Base-by-base conservation (phyloP, 768 basidiomycete genomes). In the Gelatoporia subvermispora region DNA sequence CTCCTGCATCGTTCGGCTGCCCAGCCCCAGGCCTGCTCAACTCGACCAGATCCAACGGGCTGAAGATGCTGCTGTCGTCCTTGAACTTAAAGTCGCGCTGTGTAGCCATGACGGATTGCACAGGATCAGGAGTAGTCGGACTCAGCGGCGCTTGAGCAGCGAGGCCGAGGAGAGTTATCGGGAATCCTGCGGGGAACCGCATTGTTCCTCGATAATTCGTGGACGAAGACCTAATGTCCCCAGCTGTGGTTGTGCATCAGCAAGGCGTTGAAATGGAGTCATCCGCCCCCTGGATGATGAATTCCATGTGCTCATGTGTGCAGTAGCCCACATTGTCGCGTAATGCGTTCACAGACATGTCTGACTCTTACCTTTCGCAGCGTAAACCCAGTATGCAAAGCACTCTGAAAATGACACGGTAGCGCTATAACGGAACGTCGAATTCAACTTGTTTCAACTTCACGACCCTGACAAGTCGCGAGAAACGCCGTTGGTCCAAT, bases 1-100 rank as follows among this genome's bases (percentile, higher is more conserved):
- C 82, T 20, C 86, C 89, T 0, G 68, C 72, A 15, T 71, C 65
- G 59, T 89, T 92, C 16, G 87, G 75, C n/a, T 80, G 68, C 5
- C 84, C 86, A 11, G 59, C 61, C 2, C 82, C 80, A 4, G 90
- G 84, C 46, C 90, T 74, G 10, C 77, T 78, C 36, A 93, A 73
- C 61, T 78, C 64, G 43, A 90, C 74, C 61, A 93, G 69, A 59
- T 88, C 77, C 63, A 78, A 75, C 0, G 89, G 90, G 4, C 84
- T 75, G 65, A 92, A 82, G 37, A 82, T 66, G 56, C 81, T 76
- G 3, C 72, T 52, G 2, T 74, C 79, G 44, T 80, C 69, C 59
- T 78, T 84, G 65, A 88, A 75, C 9, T 67, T 63, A 61, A 86
- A 89, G 28, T 74, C 72, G 41, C 65, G 44, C 23, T 47, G 47